A percentile compares a stretch with the other conserved stretches of the same genome.
Conservation (phyloP, 768 basidiomycete genomes). For the Leccinum longicurvipes region DNA sequence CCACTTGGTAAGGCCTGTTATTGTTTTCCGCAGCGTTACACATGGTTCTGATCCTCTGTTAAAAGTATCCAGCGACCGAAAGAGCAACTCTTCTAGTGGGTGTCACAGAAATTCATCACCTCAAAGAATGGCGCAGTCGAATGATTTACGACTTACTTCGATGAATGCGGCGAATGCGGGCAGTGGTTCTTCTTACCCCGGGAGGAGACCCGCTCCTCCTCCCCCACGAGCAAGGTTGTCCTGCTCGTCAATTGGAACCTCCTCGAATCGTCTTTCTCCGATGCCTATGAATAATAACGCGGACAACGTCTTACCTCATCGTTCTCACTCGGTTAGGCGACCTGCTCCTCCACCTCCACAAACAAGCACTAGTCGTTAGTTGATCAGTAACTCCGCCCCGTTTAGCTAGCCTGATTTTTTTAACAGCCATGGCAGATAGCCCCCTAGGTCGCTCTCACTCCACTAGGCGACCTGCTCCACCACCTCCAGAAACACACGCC, state of each 20-base stretch:
- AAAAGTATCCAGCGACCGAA: background rate
- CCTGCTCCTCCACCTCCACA: no score
- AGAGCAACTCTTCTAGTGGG: background rate
- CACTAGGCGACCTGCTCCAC: no score
- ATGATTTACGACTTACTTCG: background rate
- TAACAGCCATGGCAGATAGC: no score
- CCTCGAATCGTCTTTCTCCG: background rate
- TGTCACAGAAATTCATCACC: constrained; percentile 1
- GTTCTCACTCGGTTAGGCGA: no score
- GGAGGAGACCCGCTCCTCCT: background rate
- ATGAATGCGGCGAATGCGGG: no score
- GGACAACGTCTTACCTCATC: background rate
- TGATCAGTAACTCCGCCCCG: no score
- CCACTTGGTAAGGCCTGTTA: constrained; percentile 3
- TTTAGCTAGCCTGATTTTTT: no score
- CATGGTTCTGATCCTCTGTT: background rate
- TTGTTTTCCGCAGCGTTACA: background rate
- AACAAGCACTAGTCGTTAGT: no score
- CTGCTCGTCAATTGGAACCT: background rate
- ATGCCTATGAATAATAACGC: background rate
- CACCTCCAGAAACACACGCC: no score
- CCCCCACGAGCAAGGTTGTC: background rate
- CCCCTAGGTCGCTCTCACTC: no score
- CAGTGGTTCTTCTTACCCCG: background rate
- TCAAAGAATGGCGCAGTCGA: background rate